Evolutionary conservation across 495 filamentous ascomycete genomes (phyloP).

Genomic region (Penicillium roqueforti): DNA sequence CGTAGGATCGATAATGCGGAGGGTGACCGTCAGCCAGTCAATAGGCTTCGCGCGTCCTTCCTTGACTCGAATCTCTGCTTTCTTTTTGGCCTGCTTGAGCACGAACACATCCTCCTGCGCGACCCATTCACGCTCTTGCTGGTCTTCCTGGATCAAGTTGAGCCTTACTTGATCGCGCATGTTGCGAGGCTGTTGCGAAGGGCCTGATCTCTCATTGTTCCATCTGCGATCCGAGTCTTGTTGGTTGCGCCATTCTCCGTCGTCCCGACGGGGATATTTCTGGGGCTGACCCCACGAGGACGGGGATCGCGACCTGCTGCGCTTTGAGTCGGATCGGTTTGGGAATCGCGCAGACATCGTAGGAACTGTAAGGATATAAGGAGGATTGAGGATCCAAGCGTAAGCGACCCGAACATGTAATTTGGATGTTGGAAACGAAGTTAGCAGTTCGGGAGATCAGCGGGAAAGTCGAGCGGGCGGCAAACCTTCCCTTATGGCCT

Average conservation of each 20-base stretch:
- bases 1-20: slow-evolving; percentile 83
- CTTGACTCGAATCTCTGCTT: slow-evolving; percentile 93
- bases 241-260: slow-evolving; percentile 28
- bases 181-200: slow-evolving; percentile 30
- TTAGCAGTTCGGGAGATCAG: slow-evolving; percentile 21
- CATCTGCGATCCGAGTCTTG: slow-evolving; percentile 19
- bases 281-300: slow-evolving; percentile 37
- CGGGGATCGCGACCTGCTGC: slow-evolving; percentile 44
- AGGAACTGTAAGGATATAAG: not conserved
- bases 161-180: slow-evolving; percentile 51
- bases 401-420: not conserved
- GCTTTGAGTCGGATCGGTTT: slow-evolving; percentile 31
- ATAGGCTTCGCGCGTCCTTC: slow-evolving; percentile 89
- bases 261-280: slow-evolving; percentile 34
- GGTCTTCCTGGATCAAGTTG: slow-evolving; percentile 64
- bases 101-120: slow-evolving; percentile 95
- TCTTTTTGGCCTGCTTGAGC: slow-evolving; percentile 95
- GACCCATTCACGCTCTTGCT: slow-evolving; percentile 80
- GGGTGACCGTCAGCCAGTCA: slow-evolving; percentile 89
- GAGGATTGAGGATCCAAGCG: slow-evolving; percentile 1
- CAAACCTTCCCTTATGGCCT: slow-evolving; percentile 20
- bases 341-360: slow-evolving; percentile 35
- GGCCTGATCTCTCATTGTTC: slow-evolving; percentile 21
- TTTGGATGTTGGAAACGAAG: slow-evolving; percentile 9
- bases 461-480: slow-evolving; percentile 31